A percentile compares a stretch with the other conserved stretches of the same genome.
These are phyloP conservation scores for Trichosanthes truncata DNA, from an alignment of 306 rosid genomes.

Conservation along the genomic window DNA sequence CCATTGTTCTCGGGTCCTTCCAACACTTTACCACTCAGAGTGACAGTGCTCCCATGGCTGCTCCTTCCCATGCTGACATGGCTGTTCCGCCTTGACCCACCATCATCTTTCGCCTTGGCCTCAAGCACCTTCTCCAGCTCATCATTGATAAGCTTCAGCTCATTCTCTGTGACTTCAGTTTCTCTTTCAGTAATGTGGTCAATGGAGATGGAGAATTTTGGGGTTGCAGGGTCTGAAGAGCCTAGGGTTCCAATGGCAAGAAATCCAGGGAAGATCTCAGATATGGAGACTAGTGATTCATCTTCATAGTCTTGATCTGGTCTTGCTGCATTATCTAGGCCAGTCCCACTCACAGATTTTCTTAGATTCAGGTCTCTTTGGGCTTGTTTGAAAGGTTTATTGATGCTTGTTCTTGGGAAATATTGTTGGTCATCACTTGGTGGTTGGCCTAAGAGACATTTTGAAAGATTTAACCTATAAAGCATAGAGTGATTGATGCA, in stretches of 20 bases:
- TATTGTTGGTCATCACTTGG: constrained; percentile 58
- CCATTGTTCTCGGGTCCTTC: constrained; percentile 34
- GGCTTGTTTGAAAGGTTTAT: constrained; percentile 40
- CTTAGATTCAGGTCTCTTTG: constrained; percentile 39
- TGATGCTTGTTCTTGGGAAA: constrained; percentile 36
- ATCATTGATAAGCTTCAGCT: constrained; percentile 70
- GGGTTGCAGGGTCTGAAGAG: constrained; percentile 56
- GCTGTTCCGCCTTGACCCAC: constrained; percentile 59
- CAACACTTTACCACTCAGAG: constrained; percentile 58
- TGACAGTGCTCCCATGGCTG: constrained; percentile 66
- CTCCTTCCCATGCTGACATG: constrained; percentile 73
- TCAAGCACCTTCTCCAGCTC: constrained; percentile 77
- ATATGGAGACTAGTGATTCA: constrained; percentile 34
- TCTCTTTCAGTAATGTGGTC: constrained; percentile 74
- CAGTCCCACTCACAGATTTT: constrained; percentile 38
- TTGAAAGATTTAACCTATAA: not conserved
- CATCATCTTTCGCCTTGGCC: constrained; percentile 65
- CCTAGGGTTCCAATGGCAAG: constrained; percentile 90
- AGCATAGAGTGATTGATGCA: too few relatives aligned
- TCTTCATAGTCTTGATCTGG: constrained; percentile 36
- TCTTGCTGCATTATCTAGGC: constrained; percentile 38
- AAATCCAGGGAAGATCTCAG: constrained; percentile 80
- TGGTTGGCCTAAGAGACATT: constrained; percentile 50
- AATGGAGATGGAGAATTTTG: constrained; percentile 61
- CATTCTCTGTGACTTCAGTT: constrained; percentile 75